These are phyloP conservation scores for Penicillium oxalicum DNA, from an alignment of 2,329 filamentous ascomycete species.

Conservation along the genomic window DNA sequence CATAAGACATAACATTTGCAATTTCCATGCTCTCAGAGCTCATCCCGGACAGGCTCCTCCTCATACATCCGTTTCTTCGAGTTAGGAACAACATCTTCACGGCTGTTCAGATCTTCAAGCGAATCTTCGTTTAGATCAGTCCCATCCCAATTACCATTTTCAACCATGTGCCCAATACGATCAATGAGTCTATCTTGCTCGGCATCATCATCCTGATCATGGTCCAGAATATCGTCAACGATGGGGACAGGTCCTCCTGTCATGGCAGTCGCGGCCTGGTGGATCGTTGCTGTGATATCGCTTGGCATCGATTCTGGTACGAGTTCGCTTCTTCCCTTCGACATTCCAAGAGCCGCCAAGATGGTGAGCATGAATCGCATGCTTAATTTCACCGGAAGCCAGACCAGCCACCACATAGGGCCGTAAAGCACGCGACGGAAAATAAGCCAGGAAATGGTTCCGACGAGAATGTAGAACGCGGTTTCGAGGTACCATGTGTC, in stretches of 20 bases:
- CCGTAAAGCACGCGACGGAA: conserved; percentile 83
- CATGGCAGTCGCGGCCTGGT: conserved; percentile 17
- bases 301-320: conserved; percentile 16
- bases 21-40: conserved; percentile 25
- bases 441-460: conserved; percentile 75
- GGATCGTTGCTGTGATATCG: conserved; percentile 18
- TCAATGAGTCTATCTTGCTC: conserved; percentile 37
- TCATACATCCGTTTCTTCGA: conserved; percentile 48
- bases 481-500: conserved; percentile 98
- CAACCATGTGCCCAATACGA: conserved; percentile 38
- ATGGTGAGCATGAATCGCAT: conserved; percentile 55
- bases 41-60: conserved; percentile 32
- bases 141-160: conserved; percentile 21
- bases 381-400: conserved; percentile 67
- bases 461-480: conserved; percentile 72
- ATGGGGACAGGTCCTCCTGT: conserved; percentile 9
- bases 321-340: conserved; percentile 23
- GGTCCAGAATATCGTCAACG: conserved; percentile 16
- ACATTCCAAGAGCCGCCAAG: conserved; percentile 47
- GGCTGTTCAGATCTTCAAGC: conserved; percentile 30
- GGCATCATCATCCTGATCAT: conserved; percentile 15
- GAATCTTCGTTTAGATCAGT: conserved; percentile 31
- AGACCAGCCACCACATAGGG: conserved; percentile 82
- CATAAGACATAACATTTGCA: conserved; percentile 8
- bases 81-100: conserved; percentile 40